Conservation (phyloP, 148 eudicot genomes). For the Rhododendron ferrugineum region DNA sequence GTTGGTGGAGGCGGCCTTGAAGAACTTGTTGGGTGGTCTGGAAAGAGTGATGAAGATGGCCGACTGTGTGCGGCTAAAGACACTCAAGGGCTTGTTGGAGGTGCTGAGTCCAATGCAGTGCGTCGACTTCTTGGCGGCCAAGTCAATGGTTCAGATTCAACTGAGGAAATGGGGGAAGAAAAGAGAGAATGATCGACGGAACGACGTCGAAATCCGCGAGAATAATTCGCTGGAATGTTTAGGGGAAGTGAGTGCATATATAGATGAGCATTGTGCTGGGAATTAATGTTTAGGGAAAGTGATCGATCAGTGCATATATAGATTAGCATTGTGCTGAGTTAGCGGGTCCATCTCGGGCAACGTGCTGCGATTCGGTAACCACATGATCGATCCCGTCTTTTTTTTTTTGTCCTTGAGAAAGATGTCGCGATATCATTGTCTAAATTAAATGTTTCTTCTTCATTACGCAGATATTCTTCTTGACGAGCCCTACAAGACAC, state of each 20-base stretch:
- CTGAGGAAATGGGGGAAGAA: conserved; percentile 36
- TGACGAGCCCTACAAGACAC: too few relatives aligned
- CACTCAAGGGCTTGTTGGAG: conserved; percentile 43
- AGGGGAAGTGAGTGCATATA: neutral
- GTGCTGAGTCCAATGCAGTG: conserved; percentile 41
- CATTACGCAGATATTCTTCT: too few relatives aligned
- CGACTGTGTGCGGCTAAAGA: conserved; percentile 40
- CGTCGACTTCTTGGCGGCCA: conserved; percentile 51
- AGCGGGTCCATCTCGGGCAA: too few relatives aligned
- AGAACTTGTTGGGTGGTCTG: conserved; percentile 22
- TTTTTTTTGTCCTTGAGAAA: too few relatives aligned
- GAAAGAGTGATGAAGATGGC: conserved; percentile 41
- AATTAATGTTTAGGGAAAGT: too few relatives aligned
- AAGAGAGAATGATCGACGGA: conserved; percentile 5
- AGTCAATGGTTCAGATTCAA: conserved; percentile 37
- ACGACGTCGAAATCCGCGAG: neutral
- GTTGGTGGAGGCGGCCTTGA: conserved; percentile 33
- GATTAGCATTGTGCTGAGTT: too few relatives aligned
- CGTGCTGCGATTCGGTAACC: too few relatives aligned
- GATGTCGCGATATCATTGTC: too few relatives aligned
- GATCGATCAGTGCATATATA: too few relatives aligned
- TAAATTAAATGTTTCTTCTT: too few relatives aligned
- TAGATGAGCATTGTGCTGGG: too few relatives aligned
- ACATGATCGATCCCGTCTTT: too few relatives aligned
- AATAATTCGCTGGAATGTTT: neutral